These are phyloP conservation scores for Zymoseptoria brevis DNA, from an alignment of 2,329 filamentous ascomycete species.

Conservation along the genomic window DNA sequence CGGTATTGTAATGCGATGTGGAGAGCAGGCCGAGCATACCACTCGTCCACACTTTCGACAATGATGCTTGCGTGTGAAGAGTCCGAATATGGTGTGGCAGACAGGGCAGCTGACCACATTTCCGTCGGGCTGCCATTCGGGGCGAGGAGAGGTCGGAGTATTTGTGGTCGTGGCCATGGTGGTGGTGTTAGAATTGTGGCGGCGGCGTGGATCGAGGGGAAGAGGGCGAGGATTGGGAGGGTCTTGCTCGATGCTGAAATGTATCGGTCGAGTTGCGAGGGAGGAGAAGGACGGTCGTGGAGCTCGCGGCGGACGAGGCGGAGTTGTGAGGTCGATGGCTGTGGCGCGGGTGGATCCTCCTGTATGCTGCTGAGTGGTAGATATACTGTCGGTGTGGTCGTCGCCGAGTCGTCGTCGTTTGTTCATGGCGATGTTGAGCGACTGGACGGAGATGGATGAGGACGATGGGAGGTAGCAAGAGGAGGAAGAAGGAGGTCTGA, in stretches of 20 bases:
- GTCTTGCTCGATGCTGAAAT: neutral
- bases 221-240: neutral
- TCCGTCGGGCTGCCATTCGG: constrained; percentile 80
- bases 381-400: neutral
- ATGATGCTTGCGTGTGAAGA: constrained; percentile 86
- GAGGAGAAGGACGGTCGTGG: neutral
- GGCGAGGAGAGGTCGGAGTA: constrained; percentile 47
- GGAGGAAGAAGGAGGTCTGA: neutral
- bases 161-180: neutral
- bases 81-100: constrained; percentile 68
- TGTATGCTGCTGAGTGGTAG: neutral
- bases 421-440: neutral
- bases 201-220: neutral
- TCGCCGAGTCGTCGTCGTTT: neutral
- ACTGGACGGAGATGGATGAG: neutral
- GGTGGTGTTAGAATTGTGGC: neutral
- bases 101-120: constrained; percentile 81
- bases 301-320: constrained; percentile 7
- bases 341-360: constrained; percentile 10
- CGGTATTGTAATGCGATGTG: constrained; percentile 90
- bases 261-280: neutral
- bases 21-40: constrained; percentile 82
- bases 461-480: neutral
- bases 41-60: constrained; percentile 93
- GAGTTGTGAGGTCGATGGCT: constrained; percentile 22